phyloP scores from a whole-genome alignment of 768 basidiomycete genomes.

The Mycena rebaudengoi region DNA sequence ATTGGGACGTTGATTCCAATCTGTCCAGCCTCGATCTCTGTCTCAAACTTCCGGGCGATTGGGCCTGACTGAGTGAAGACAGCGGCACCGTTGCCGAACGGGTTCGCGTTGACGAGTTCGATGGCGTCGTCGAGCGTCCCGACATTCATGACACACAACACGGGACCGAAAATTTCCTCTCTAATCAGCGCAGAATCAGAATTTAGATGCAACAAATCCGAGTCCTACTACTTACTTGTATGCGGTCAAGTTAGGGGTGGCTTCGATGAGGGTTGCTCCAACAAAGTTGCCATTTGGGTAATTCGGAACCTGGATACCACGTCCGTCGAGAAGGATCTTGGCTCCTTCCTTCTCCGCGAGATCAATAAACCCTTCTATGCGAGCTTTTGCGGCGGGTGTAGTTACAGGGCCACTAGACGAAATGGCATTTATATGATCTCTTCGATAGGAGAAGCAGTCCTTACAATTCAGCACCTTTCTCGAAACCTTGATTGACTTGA shows the following conservation, averaged over 20 bases:
- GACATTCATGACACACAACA: conserved; percentile 77
- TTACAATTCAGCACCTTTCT: conserved; percentile 83
- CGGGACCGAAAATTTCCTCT: conserved; percentile 96
- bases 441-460: conserved; percentile 19
- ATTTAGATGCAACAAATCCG: background rate
- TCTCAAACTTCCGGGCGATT: conserved; percentile 92
- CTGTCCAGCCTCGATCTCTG: conserved; percentile 86
- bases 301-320: conserved; percentile 66
- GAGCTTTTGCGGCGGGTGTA: conserved; percentile 81
- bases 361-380: conserved; percentile 77
- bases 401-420: conserved; percentile 73
- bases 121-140: conserved; percentile 91
- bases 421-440: conserved; percentile 3
- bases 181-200: conserved; percentile 45
- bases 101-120: conserved; percentile 87
- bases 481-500: conserved; percentile 91
- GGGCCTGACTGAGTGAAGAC: conserved; percentile 98
- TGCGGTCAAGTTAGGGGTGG: conserved; percentile 77
- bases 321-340: conserved; percentile 86
- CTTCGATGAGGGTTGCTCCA: conserved; percentile 91
- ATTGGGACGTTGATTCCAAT: conserved; percentile 94
- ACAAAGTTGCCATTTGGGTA: conserved; percentile 94
- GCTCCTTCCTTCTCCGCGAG: conserved; percentile 86
- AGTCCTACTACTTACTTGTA: conserved; percentile 69
- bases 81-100: conserved; percentile 92